phyloP scores from a whole-genome alignment of 352 stramenopile genomes.

The Salisapilia sapeloensis region DNA sequence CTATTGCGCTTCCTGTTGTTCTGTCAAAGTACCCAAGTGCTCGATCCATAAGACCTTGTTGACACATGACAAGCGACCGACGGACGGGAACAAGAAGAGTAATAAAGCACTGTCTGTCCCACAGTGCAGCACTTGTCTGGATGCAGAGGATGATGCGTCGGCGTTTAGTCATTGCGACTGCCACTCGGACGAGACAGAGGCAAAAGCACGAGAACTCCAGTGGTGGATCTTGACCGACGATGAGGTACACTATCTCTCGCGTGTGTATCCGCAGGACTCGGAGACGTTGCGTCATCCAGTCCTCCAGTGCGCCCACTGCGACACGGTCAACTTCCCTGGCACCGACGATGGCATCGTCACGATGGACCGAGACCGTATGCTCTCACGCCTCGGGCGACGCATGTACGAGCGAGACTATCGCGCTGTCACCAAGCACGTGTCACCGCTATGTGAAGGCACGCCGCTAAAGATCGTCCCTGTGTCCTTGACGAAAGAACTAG shows the following conservation, averaged over 20 bases:
- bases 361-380: slow-evolving; percentile 51
- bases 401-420: slow-evolving; percentile 73
- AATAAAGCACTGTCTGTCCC: slow-evolving; percentile 11
- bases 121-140: slow-evolving; percentile 35
- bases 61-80: slow-evolving; percentile 27
- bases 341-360: slow-evolving; percentile 58
- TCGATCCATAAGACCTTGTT: slow-evolving; percentile 23
- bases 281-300: slow-evolving; percentile 35
- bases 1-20: slow-evolving; percentile 28
- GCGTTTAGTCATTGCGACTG: slow-evolving; percentile 14
- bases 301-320: slow-evolving; percentile 53
- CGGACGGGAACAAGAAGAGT: not conserved
- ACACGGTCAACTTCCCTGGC: slow-evolving; percentile 61
- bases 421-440: slow-evolving; percentile 62
- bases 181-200: slow-evolving; percentile 1
- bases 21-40: slow-evolving; percentile 28
- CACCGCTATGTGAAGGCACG: slow-evolving; percentile 50
- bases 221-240: slow-evolving; percentile 71
- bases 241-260: slow-evolving; percentile 39
- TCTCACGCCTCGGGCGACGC: slow-evolving; percentile 37
- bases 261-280: slow-evolving; percentile 27
- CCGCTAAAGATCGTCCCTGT: slow-evolving; percentile 30
- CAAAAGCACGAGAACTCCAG: slow-evolving; percentile 7
- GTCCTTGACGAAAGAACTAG: slow-evolving; percentile 15
- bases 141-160: slow-evolving; percentile 21